These are phyloP conservation scores for Pharus latifolius DNA, from an alignment of 176 grass and related monocot genomes.

Conservation along the genomic window DNA sequence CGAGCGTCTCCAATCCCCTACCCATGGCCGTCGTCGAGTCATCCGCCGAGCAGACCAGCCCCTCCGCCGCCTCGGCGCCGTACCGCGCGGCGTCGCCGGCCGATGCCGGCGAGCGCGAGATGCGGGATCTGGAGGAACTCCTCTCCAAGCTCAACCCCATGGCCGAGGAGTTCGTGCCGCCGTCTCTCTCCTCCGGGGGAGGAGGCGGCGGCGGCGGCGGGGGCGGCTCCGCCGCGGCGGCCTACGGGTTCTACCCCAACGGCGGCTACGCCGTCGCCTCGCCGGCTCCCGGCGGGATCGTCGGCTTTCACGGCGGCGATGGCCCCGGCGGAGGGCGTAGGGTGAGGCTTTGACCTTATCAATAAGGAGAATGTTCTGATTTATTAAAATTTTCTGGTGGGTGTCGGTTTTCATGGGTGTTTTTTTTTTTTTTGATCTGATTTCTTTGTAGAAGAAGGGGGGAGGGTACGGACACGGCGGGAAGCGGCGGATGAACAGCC, in stretches of 20 bases:
- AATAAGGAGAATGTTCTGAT: no score
- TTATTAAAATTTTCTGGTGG: neutral
- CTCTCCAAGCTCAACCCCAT: conserved; percentile 99
- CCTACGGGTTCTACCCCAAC: conserved; percentile 46
- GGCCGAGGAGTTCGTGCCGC: conserved; percentile 97
- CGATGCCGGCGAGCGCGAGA: conserved; percentile 59
- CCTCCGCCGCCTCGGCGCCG: neutral
- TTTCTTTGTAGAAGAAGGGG: conserved; percentile 45
- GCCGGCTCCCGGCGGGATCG: conserved; percentile 21
- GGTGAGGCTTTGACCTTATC: conserved; percentile 18
- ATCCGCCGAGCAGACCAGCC: conserved; percentile 17
- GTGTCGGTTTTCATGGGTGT: neutral
- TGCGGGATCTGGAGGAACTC: conserved; percentile 96
- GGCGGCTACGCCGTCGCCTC: conserved; percentile 18
- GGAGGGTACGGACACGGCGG: conserved; percentile 47
- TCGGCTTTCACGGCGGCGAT: conserved; percentile 34
- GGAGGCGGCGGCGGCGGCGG: neutral
- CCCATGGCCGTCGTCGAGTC: conserved; percentile 46
- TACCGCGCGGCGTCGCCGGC: neutral
- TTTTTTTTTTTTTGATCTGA: neutral
- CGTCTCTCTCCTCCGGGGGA: conserved; percentile 35
- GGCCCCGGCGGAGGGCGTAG: conserved; percentile 35
- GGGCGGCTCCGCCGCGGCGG: neutral
- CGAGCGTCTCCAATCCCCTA: neutral
- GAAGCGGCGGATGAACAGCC: conserved; percentile 66